Percentiles rank a stretch among this genome's conserved stretches.
phyloP scores from a whole-genome alignment of 2,329 filamentous ascomycete genomes.

The Aspergillus udagawae region DNA sequence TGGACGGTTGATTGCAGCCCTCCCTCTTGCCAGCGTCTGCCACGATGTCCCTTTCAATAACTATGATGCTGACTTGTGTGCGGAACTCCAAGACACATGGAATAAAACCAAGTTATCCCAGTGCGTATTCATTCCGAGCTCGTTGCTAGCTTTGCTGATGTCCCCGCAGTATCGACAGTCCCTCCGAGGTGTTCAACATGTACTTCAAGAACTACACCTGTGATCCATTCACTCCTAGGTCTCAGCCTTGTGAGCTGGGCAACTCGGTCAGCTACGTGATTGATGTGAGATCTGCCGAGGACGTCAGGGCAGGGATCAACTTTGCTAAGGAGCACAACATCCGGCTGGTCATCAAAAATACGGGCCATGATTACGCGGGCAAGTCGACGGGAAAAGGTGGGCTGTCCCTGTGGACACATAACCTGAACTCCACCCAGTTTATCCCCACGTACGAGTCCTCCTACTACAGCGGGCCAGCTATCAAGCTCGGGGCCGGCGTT shows the following conservation, averaged over 20 bases:
- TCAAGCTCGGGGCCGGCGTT: slow-evolving; percentile 53
- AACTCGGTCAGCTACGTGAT: slow-evolving; percentile 9
- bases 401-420: slow-evolving; percentile 27
- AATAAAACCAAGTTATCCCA: too few species aligned
- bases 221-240: slow-evolving; percentile 30
- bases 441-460: slow-evolving; percentile 30
- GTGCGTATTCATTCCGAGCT: too few species aligned
- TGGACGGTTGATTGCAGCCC: slow-evolving; percentile 47
- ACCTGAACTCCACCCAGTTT: slow-evolving; percentile 25
- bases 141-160: slow-evolving; percentile 17
- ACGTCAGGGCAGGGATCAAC: slow-evolving; percentile 3
- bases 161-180: slow-evolving; percentile 8
- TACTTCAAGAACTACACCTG: slow-evolving; percentile 34
- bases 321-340: slow-evolving; percentile 18
- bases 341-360: slow-evolving; percentile 37
- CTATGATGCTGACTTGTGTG: slow-evolving; percentile 43
- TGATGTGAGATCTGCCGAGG: slow-evolving; percentile 4
- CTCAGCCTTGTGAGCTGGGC: slow-evolving; percentile 9
- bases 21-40: slow-evolving; percentile 49
- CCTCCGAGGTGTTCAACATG: slow-evolving; percentile 29
- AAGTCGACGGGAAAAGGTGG: slow-evolving; percentile 54
- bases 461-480: slow-evolving; percentile 48
- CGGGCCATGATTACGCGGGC: slow-evolving; percentile 43
- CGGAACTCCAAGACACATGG: slow-evolving; percentile 41
- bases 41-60: slow-evolving; percentile 30